Percentiles rank a stretch among this genome's conserved stretches.
Conservation (phyloP, 2,329 filamentous ascomycete genomes). For the Clonostachys solani region DNA sequence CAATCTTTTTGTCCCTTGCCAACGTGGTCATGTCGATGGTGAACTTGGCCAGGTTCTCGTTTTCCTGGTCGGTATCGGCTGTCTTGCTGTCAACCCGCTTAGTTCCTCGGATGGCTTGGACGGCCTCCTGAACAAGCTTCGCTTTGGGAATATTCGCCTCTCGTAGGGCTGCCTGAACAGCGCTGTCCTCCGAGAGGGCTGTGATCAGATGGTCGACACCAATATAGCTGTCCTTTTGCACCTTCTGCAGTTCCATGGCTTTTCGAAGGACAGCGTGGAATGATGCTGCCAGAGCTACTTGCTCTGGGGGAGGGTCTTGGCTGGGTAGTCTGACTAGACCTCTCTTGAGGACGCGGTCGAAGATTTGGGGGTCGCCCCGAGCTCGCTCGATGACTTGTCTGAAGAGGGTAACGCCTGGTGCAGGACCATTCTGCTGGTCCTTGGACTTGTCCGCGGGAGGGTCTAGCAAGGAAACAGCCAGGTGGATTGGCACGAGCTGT, state of each 20-base stretch:
- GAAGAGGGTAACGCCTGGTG: conserved; percentile 72
- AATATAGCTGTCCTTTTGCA: conserved; percentile 95
- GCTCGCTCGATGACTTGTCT: conserved; percentile 91
- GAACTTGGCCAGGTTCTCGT: conserved; percentile 96
- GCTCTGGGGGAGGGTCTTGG: conserved; percentile 91
- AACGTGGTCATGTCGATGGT: conserved; percentile 98
- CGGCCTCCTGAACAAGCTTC: conserved; percentile 86
- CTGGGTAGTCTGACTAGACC: conserved; percentile 83
- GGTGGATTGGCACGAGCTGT: conserved; percentile 84
- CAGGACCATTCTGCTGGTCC: conserved; percentile 74
- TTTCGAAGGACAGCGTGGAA: conserved; percentile 80
- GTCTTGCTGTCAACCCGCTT: conserved; percentile 94
- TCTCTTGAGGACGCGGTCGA: conserved; percentile 90
- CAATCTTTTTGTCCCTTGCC: conserved; percentile 95
- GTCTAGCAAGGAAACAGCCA: conserved; percentile 78
- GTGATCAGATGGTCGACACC: conserved; percentile 93
- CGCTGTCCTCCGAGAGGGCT: conserved; percentile 72
- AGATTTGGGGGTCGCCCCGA: conserved; percentile 84
- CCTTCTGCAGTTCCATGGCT: conserved; percentile 86
- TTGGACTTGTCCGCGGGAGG: conserved; percentile 73
- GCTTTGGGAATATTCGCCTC: conserved; percentile 89
- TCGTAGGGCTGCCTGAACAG: conserved; percentile 69
- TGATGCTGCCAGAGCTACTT: conserved; percentile 74
- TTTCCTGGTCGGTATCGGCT: conserved; percentile 86
- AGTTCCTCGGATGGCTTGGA: conserved; percentile 87